phyloP scores from a whole-genome alignment of 345 rosid species.

The Euphorbia tirucalli region DNA sequence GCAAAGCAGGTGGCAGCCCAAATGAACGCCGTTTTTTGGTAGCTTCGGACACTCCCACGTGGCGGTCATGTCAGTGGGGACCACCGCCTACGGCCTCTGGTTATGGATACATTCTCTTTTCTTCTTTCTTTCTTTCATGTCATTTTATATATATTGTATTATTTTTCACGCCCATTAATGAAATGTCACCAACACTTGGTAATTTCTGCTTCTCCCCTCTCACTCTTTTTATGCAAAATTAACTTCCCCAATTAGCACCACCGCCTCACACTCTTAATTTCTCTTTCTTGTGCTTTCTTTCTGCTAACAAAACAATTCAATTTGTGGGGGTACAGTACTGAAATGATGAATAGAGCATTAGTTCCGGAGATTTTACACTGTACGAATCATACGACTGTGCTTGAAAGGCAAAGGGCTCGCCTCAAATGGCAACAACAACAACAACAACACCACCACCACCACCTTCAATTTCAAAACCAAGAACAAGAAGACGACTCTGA shows the following conservation, averaged over 20 bases:
- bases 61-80: conserved; percentile 56
- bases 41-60: conserved; percentile 47
- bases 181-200: too few species aligned
- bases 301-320: too few species aligned
- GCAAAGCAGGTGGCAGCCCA: not conserved
- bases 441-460: conserved; percentile 14
- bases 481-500: conserved; percentile 14
- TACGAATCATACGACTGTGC: conserved; percentile 56
- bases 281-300: not conserved
- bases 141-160: conserved; percentile 15
- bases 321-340: not conserved
- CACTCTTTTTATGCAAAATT: too few species aligned
- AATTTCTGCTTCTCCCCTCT: too few species aligned
- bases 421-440: conserved; percentile 41
- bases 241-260: too few species aligned
- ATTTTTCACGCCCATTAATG: too few species aligned
- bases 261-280: not conserved
- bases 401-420: conserved; percentile 58
- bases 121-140: conserved; percentile 9
- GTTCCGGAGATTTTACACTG: conserved; percentile 39
- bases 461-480: not conserved
- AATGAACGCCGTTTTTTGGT: conserved; percentile 18
- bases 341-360: conserved; percentile 32
- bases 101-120: conserved; percentile 25
- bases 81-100: conserved; percentile 39